phyloP scores from a whole-genome alignment of 352 stramenopile species.

The Blastocystis sp. region DNA sequence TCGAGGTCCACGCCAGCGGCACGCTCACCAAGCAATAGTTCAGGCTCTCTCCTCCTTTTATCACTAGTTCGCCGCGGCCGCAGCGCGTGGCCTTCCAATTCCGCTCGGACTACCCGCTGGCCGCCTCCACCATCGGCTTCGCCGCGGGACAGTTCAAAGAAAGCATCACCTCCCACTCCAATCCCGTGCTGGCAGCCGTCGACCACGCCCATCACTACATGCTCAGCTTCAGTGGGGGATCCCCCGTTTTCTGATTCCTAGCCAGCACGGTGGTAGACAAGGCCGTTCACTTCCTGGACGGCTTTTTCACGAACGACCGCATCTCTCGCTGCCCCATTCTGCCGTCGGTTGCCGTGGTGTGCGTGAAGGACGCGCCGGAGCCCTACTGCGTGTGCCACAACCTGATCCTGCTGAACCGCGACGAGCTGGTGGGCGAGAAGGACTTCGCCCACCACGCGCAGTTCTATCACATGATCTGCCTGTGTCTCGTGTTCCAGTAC shows the following conservation, averaged over 20 bases:
- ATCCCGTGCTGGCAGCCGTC: neutral
- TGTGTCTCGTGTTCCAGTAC: constrained; percentile 35
- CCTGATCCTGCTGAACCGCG: constrained; percentile 10
- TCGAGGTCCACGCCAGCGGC: constrained; percentile 3
- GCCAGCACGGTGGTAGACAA: neutral
- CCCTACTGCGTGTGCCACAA: constrained; percentile 36
- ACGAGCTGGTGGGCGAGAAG: constrained; percentile 26
- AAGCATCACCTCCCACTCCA: neutral
- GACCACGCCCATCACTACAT: constrained; percentile 23
- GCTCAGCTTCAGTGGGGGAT: neutral
- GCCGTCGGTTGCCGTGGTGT: constrained; percentile 3
- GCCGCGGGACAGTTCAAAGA: constrained; percentile 29
- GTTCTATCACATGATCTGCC: constrained; percentile 46
- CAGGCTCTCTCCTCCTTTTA: neutral
- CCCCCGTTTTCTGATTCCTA: neutral
- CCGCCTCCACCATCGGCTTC: constrained; percentile 10
- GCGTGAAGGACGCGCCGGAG: constrained; percentile 27
- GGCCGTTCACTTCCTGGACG: neutral
- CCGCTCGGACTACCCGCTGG: neutral
- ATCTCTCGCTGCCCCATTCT: neutral
- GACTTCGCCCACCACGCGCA: constrained; percentile 12
- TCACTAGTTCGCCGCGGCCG: neutral
- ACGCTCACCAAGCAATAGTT: constrained; percentile 3
- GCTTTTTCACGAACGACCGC: neutral
- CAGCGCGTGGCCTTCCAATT: neutral